A percentile compares a stretch with the other conserved stretches of the same genome.
phyloP scores from a whole-genome alignment of 176 grass and related monocot species.

The Carex pumila region DNA sequence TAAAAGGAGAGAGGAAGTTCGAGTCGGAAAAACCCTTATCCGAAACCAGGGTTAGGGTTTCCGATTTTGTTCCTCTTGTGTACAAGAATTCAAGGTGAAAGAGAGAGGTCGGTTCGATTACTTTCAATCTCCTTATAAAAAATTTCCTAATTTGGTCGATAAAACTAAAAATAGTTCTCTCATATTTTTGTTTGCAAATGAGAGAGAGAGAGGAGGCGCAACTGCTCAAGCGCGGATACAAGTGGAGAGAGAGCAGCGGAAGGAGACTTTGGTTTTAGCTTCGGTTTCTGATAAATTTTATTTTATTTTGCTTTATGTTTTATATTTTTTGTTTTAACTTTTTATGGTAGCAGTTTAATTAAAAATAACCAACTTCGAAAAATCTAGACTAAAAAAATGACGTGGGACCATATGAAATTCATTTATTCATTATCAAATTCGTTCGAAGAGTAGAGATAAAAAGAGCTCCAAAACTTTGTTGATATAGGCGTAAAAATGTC shows the following conservation, averaged over 20 bases:
- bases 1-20: background rate
- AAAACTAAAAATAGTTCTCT: constrained; percentile 1
- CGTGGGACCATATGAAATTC: too few relatives aligned
- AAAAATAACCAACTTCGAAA: background rate
- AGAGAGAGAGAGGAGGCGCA: background rate
- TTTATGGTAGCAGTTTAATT: background rate
- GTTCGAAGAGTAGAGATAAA: too few relatives aligned
- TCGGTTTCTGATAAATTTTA: background rate
- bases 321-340: background rate
- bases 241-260: background rate
- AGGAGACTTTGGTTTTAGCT: background rate
- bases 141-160: background rate
- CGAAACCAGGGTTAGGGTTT: constrained; percentile 22
- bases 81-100: background rate
- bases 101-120: background rate
- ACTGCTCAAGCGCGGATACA: background rate
- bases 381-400: background rate
- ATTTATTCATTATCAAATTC: too few relatives aligned
- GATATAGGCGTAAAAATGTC: too few relatives aligned
- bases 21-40: background rate
- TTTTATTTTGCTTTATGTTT: background rate
- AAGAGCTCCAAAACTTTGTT: too few relatives aligned
- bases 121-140: background rate
- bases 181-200: background rate
- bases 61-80: background rate